Base-by-base conservation (phyloP, 164 flowering plant species). In the Aristolochia contorta region DNA sequence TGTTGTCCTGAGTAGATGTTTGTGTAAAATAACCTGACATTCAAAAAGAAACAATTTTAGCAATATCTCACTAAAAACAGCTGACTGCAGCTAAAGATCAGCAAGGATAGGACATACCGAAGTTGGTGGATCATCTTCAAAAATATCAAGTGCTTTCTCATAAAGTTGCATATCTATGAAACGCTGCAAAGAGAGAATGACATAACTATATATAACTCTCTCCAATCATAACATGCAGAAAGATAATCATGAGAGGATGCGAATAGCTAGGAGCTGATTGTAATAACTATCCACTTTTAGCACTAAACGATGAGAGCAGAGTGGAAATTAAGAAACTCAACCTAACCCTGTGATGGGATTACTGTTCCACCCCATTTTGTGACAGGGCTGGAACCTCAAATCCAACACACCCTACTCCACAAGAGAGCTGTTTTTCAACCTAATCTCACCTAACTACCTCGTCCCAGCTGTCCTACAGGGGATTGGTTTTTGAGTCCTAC, bases 111-210 rank as follows among this genome's bases (percentile, higher is more conserved):
- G 62, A 74, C 89, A 74, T 74, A 93, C 99, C 13, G 91, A 84
- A 67, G 83, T 78, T 77, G 94, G 69, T 58, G 72, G 94, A 69
- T 87, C 96, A 70, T 84, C 91, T 68, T 93, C 97, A 78, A 93
- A 90, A 78, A 93, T 67, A 67, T 90, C 97, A 57, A 93, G 72
- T 55, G 96, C 96, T 65, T 86, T 93, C 75, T 87, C 96, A 74
- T 86, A 88, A 21, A 93, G 83, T 78, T 93, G 99, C 75, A 93
- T 65, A 67, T 84, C 84, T 63, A 88, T 73, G 78, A 73, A 86
- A 65, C 81, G 72, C 97, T 91, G 82, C 62, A 73, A 54, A 24
- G 60, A 48, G 19, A 18, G 46, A 54, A 33, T 2, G 2, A 5
- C 30, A 33, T 56, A 30, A 1, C 14, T 32, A 56, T 16, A 25